Base-by-base conservation (phyloP, 192 early-diverging fungal species). In the Backusella liffmaniae region DNA sequence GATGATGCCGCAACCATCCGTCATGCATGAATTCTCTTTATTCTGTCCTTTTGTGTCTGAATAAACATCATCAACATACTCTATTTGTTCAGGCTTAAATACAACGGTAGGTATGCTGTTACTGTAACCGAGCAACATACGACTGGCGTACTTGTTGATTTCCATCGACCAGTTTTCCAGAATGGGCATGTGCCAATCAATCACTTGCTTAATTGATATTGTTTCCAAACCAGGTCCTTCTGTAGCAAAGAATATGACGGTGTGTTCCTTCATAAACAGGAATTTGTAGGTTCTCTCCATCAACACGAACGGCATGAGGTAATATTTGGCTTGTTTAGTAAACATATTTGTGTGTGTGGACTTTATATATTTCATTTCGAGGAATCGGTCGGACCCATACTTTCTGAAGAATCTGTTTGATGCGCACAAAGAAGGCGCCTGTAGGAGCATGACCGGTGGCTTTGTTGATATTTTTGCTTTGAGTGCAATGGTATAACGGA, bases 1-100 rank as follows among this genome's bases (percentile, higher is more conserved):
- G 16, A 83, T 83, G 15, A 74, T 65, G 30, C 75, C 82, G 68
- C 79, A 83, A 1, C 82, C 82, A 76, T 83, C 82, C 21, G 82
- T 83, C 66, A 83, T 73, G 65, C 79, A 80, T 12, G 21, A 10
- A n/a, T 56, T 71, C 16, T 68, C 73, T 6, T 74, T 66, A 39
- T 23, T 7, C 30, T 16, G 23, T 10, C 9, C 39, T 30, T 51
- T 13, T 7, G 23, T 41, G 5, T 29, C 26, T 41, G 74, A 66
- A 59, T 79, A 70, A 15, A 70, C 23, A 18, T 80, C 82, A 0
- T 77, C 75, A 9, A 80, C 26, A 23, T 73, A 67, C 12, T n/a
- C 6, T 10, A 83, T 70, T 69, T 77, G 37, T 5, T 75, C 13
- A 9, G 79, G 76, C 35, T 75, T 36, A 42, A 83, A 83, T 3